A percentile compares a stretch with the other conserved stretches of the same genome.
These are phyloP conservation scores for Penicillium polonicum DNA, from an alignment of 2,329 filamentous ascomycete species.

Conservation along the genomic window DNA sequence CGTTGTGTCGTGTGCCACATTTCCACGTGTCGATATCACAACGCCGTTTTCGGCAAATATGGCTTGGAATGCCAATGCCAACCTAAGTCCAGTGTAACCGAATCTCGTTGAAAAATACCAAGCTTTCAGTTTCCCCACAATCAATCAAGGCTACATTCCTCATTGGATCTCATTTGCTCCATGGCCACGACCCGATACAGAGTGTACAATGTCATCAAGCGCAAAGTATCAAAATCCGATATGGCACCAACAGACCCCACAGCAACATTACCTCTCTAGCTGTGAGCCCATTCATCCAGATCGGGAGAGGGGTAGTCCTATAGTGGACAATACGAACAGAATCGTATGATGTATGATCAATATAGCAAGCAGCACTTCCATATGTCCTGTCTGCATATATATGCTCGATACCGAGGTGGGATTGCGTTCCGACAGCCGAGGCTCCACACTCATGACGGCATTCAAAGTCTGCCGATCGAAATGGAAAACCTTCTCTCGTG, in stretches of 20 bases:
- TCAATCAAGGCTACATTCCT: neutral
- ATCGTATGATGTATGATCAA: neutral
- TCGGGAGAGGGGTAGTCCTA: too few species aligned
- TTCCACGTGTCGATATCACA: neutral
- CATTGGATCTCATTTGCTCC: neutral
- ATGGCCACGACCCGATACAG: neutral
- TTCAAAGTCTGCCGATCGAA: neutral
- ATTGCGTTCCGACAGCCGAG: neutral
- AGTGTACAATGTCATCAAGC: constrained; percentile 6
- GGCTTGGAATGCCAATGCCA: neutral
- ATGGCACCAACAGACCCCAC: neutral
- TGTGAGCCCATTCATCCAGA: neutral
- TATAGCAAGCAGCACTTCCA: too few species aligned
- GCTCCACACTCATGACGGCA: neutral
- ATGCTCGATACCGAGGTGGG: neutral
- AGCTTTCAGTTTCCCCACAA: too few species aligned
- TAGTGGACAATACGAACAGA: neutral
- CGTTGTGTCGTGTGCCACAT: neutral
- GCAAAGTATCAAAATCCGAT: neutral
- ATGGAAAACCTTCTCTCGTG: neutral
- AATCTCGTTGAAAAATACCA: neutral
- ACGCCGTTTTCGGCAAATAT: neutral
- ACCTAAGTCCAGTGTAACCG: neutral
- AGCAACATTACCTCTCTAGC: neutral
- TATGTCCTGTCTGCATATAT: too few species aligned